Evolutionary conservation across 2,329 filamentous ascomycete species (phyloP).

Genomic region (Trichophyton schoenleinii): DNA sequence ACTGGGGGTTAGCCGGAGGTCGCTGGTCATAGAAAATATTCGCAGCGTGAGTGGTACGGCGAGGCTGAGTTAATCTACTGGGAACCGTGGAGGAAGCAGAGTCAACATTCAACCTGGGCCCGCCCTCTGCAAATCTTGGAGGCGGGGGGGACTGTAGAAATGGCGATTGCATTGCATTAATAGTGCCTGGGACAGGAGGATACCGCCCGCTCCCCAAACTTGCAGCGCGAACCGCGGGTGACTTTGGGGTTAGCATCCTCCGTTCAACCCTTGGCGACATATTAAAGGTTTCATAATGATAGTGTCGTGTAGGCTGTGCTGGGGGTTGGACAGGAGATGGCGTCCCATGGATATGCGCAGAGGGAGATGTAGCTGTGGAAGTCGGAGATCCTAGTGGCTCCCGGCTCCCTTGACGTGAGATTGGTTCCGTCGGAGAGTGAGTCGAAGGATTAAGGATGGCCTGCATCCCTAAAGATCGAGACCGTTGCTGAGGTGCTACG

Average conservation of each 20-base stretch:
- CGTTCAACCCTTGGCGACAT: constrained; percentile 24
- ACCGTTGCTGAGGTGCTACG: constrained; percentile 16
- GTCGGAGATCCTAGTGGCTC: constrained; percentile 18
- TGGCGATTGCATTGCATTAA: constrained; percentile 23
- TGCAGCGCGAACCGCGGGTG: constrained; percentile 26
- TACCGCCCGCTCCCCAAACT: constrained; percentile 17
- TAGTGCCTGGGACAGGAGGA: constrained; percentile 19
- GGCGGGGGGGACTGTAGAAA: constrained; percentile 23
- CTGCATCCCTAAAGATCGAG: constrained; percentile 29
- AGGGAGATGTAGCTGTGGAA: constrained; percentile 9
- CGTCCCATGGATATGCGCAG: constrained; percentile 5
- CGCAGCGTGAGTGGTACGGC: constrained; percentile 2
- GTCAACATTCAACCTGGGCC: constrained; percentile 2
- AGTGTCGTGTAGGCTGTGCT: constrained; percentile 8
- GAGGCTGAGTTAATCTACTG: constrained; percentile 6
- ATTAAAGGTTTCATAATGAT: constrained; percentile 18
- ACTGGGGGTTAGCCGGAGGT: constrained; percentile 1
- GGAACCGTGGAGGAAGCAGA: constrained; percentile 1
- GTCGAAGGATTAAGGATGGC: constrained; percentile 30
- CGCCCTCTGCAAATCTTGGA: constrained; percentile 9
- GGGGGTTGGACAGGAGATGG: constrained; percentile 10
- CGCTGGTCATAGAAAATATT: constrained; percentile 3
- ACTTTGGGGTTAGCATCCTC: constrained; percentile 25
- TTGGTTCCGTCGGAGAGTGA: constrained; percentile 15
- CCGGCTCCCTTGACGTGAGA: constrained; percentile 13